A percentile compares a stretch with the other conserved stretches of the same genome.
phyloP scores from a whole-genome alignment of 805 yeast species.

The Suhomyces sp. region DNA sequence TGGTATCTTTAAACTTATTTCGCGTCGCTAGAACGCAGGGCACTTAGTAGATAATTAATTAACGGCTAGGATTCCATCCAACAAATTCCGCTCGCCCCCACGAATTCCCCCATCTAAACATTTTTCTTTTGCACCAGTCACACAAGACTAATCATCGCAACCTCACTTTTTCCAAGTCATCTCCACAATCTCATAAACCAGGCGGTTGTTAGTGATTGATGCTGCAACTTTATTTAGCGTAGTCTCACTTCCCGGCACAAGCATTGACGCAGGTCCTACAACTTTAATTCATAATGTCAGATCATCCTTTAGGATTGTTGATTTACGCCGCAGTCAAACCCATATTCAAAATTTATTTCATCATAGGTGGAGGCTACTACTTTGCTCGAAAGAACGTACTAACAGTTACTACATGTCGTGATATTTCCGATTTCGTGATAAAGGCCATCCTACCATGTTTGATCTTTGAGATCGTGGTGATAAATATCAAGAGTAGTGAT shows the following conservation, averaged over 20 bases:
- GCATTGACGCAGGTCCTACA: background rate
- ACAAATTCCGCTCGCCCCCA: background rate
- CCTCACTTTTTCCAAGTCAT: background rate
- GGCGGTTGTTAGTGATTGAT: background rate
- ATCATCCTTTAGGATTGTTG: constrained; percentile 52
- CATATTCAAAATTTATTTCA: constrained; percentile 75
- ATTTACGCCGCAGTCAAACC: constrained; percentile 83
- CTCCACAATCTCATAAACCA: background rate
- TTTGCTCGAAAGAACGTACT: constrained; percentile 63
- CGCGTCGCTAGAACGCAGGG: background rate
- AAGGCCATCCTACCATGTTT: constrained; percentile 71
- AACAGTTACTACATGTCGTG: constrained; percentile 64
- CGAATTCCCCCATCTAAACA: background rate
- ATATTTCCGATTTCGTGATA: constrained; percentile 66
- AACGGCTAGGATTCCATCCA: background rate
- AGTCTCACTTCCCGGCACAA: background rate
- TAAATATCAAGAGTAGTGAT: constrained; percentile 62
- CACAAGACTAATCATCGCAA: background rate
- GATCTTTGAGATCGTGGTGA: constrained; percentile 69
- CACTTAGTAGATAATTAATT: background rate
- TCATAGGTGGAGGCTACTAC: constrained; percentile 62
- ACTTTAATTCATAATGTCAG: constrained; percentile 1
- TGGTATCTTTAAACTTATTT: background rate
- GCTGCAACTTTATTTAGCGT: no score
- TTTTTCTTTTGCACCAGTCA: background rate